Evolutionary conservation across 2,329 filamentous ascomycete genomes (phyloP).

Genomic region (Aspergillus intermedius): DNA sequence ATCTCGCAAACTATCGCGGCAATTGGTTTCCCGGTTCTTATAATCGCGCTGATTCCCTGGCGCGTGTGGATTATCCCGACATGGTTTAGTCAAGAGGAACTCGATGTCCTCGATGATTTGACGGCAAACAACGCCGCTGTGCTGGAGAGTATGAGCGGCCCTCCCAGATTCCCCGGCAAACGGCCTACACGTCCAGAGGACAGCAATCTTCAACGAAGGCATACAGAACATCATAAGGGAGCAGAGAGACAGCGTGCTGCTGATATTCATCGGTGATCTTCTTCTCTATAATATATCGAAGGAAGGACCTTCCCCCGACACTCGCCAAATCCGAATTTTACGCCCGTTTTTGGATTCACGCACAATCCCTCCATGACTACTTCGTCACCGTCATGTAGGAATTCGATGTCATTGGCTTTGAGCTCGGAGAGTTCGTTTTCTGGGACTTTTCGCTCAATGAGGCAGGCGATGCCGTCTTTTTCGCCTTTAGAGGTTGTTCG

Average conservation of each 20-base stretch:
- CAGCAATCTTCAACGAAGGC: constrained; percentile 15
- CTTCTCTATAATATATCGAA: not conserved
- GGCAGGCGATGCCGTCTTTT: constrained; percentile 9
- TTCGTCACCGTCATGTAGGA: not conserved
- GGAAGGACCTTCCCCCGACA: not conserved
- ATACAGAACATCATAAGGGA: constrained; percentile 15
- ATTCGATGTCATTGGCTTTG: not conserved
- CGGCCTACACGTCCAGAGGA: constrained; percentile 6
- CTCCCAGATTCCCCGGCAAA: constrained; percentile 35
- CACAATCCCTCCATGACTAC: not conserved
- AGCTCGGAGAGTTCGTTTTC: not conserved
- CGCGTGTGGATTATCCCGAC: constrained; percentile 45
- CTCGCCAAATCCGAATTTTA: not conserved
- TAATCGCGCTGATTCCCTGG: constrained; percentile 51
- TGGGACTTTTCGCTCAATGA: constrained; percentile 7
- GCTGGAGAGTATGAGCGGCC: constrained; percentile 48
- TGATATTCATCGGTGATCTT: constrained; percentile 14
- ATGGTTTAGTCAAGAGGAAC: constrained; percentile 45
- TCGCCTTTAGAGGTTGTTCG: constrained; percentile 5
- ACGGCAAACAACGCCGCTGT: constrained; percentile 51
- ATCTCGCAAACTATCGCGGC: constrained; percentile 56
- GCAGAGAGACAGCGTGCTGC: constrained; percentile 16
- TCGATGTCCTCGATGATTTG: constrained; percentile 47
- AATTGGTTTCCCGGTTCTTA: constrained; percentile 53
- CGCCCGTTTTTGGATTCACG: not conserved